Evolutionary conservation across 148 eudicot species (phyloP), one percentile per base, ranked within the genome.

Genomic region (Salicornia ramosissima): DNA sequence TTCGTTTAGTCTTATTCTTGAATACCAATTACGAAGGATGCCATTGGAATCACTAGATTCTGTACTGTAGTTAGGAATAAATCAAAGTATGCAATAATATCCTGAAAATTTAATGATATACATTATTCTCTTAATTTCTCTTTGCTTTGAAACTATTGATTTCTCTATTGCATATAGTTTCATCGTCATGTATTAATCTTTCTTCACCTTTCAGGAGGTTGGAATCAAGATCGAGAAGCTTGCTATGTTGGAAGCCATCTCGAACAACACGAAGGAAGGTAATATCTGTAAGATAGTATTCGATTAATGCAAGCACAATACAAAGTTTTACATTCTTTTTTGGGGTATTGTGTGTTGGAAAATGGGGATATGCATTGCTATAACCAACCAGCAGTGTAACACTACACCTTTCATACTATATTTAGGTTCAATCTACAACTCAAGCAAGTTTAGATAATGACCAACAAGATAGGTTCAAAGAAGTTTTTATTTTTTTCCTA

Each of bases 171-270:
- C 26, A 50, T 12, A 53, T 36, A n/a, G 24, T n/a, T 73, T 59
- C 30, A 24, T 12, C 56, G 36, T 73, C 45, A n/a, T 30, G 22
- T 34, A 46, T 65, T 68, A 45, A 21, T 26, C 67, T 34, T 63
- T 71, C 68, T 28, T 40, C 33, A 16, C 7, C 47, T 74, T 71
- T 72, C 88, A 94, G 98, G 88, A 90, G 87, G 79, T 68, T 90
- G 73, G 98, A 94, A 75, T 80, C 98, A 45, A 90, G 91, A 74
- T 88, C 97, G 6, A 88, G 98, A 79, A 83, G 80, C 80, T 78
- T 90, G 86, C 86, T 90, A 57, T 94, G 97, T 76, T 94, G 96
- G 96, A 94, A 86, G 72, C 67, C 90, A 61, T 77, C 95, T 21
- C 90, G 74, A 81, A 76, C 77, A 42, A 74, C 90, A 67, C 80